A percentile compares a stretch with the other conserved stretches of the same genome.
phyloP scores from a whole-genome alignment of 495 filamentous ascomycete genomes.

The Aspergillus funiculosus region DNA sequence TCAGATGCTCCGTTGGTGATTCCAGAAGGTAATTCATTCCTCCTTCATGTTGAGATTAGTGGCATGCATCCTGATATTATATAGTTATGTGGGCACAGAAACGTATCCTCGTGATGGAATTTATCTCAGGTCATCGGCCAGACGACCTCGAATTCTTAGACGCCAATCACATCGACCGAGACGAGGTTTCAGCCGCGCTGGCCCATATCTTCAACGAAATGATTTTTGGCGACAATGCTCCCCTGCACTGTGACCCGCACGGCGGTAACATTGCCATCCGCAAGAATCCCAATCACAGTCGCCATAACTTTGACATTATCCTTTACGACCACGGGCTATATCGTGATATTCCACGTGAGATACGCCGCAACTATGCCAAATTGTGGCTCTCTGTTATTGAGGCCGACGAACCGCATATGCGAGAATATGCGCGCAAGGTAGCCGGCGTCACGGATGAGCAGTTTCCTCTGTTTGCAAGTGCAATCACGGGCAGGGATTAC shows the following conservation, averaged over 20 bases:
- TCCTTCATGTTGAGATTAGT: background rate
- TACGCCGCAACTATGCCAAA: conserved; percentile 88
- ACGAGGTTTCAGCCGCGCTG: conserved; percentile 91
- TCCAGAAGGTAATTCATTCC: conserved; percentile 51
- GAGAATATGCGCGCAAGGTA: conserved; percentile 80
- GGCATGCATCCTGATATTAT: conserved; percentile 29
- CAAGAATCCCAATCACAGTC: conserved; percentile 52
- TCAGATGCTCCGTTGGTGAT: conserved; percentile 74
- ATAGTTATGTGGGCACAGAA: conserved; percentile 85
- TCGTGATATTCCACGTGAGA: conserved; percentile 73
- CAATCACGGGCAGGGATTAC: conserved; percentile 93
- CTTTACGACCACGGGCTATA: conserved; percentile 98
- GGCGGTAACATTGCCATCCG: conserved; percentile 95
- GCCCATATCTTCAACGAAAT: conserved; percentile 98
- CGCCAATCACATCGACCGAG: conserved; percentile 78
- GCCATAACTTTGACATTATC: conserved; percentile 91
- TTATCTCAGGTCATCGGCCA: conserved; percentile 75
- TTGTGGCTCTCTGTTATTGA: conserved; percentile 96
- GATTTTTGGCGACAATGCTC: conserved; percentile 89
- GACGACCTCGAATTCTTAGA: conserved; percentile 89
- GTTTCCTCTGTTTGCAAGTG: conserved; percentile 92
- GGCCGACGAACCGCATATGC: conserved; percentile 74
- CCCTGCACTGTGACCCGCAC: conserved; percentile 95
- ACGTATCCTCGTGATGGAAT: conserved; percentile 94
- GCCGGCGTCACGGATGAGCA: conserved; percentile 86